Base-by-base conservation (phyloP, 2,329 filamentous ascomycete species). In the Sarocladiaceae sp. region DNA sequence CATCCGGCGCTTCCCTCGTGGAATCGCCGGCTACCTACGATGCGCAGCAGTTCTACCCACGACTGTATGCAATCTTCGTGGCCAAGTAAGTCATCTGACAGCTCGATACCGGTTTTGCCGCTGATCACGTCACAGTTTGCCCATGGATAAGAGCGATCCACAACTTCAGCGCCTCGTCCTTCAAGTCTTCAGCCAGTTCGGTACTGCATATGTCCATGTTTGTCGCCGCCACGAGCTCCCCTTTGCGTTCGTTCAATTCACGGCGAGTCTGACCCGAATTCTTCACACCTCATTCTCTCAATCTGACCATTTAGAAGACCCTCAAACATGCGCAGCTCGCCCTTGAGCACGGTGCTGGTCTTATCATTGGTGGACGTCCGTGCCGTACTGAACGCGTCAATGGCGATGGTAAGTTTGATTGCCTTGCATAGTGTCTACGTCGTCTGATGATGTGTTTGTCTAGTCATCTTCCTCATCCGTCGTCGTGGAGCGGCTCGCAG, bases 221-320 rank as follows among this genome's bases (percentile, higher is more conserved):
- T 78, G 80, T 33, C 78, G 83, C 17, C 82, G 86, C 58, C 55
- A 54, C 11, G n/a, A 33, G 1, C 84, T 86, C 78, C 83, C 83
- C 0, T 84, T 82, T 60, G 82, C 82, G 0, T 86, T 86, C 57
- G 77, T 75, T 20, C 83, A 86, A 59, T 87, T 73, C 59, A 83
- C 78, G 2, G 82, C 83, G 61, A 70, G 77, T 66, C 23, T 15
- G 15, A 12, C 22, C n/a, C 3, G 11, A 28, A 11, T 7, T 25
- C 47, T 13, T 50, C 18, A 7, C 3, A 17, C 20, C 20, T 3
- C 13, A 26, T 23, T 17, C n/a, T 28, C 44, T 11, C 4, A 17
- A 48, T 11, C 62, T 71, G 51, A 73, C 52, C 17, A 10, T 0
- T 2, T 15, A 11, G 23, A 55, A 83, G 79, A 73, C 69, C 12